Conservation (phyloP, 2,329 filamentous ascomycete genomes). For the Cladophialophora chaetospira region DNA sequence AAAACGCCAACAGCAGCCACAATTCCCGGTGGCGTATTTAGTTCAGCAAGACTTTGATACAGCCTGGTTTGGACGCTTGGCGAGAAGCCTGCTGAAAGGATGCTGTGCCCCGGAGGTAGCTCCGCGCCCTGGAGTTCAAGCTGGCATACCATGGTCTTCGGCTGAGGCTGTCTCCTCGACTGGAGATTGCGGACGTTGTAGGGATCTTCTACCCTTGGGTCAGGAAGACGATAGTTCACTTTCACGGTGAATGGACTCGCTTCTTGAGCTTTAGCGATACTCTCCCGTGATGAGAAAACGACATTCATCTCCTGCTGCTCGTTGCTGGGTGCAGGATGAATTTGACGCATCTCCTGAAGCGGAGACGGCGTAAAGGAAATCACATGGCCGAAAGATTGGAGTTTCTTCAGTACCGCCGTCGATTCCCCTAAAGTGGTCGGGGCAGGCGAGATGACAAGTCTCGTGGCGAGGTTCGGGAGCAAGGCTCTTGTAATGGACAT, state of each 20-base stretch:
- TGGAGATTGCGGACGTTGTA: slow-evolving; percentile 32
- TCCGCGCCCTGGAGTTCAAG: neutral
- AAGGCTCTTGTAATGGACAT: slow-evolving; percentile 19
- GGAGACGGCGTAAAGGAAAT: slow-evolving; percentile 12
- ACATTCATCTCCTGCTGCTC: slow-evolving; percentile 22
- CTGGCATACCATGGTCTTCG: slow-evolving; percentile 25
- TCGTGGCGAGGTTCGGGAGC: slow-evolving; percentile 14
- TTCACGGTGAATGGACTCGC: slow-evolving; percentile 26
- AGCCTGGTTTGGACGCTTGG: slow-evolving; percentile 21
- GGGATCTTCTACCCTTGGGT: slow-evolving; percentile 28
- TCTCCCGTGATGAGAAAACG: slow-evolving; percentile 21
- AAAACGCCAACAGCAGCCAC: slow-evolving; percentile 21
- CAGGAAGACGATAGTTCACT: slow-evolving; percentile 25
- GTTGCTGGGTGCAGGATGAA: neutral
- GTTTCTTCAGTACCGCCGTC: slow-evolving; percentile 25
- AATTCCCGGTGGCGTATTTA: slow-evolving; percentile 14
- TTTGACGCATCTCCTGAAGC: neutral
- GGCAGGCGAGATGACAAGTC: slow-evolving; percentile 26
- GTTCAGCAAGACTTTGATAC: slow-evolving; percentile 22
- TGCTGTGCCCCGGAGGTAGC: slow-evolving; percentile 11
- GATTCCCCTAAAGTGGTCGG: slow-evolving; percentile 26
- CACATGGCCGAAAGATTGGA: slow-evolving; percentile 28
- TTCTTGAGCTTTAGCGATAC: slow-evolving; percentile 12
- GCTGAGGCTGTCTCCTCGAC: slow-evolving; percentile 20
- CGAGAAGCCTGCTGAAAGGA: slow-evolving; percentile 21